These are phyloP conservation scores for Talaromyces amestolkiae DNA, from an alignment of 2,329 filamentous ascomycete genomes.

Conservation along the genomic window DNA sequence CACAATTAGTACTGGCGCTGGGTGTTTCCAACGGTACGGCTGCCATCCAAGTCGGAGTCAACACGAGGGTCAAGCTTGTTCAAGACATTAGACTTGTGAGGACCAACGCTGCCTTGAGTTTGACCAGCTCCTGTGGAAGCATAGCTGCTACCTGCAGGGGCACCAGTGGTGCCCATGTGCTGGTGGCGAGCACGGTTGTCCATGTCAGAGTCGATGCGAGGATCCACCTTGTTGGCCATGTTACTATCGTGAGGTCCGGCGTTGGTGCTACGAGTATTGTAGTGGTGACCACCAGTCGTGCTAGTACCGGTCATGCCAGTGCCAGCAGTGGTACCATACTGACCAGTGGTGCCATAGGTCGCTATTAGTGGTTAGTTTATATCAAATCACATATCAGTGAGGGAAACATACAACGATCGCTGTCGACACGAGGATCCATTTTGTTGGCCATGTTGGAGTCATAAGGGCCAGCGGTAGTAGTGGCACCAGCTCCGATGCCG, in stretches of 20 bases:
- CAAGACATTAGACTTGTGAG: slow-evolving; percentile 43
- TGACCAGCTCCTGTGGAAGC: slow-evolving; percentile 16
- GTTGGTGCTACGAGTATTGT: slow-evolving; percentile 30
- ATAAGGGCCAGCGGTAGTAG: slow-evolving; percentile 33
- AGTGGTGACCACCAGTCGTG: not conserved
- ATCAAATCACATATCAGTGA: slow-evolving; percentile 30
- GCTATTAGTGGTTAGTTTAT: slow-evolving; percentile 42
- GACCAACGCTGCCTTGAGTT: slow-evolving; percentile 31
- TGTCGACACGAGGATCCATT: slow-evolving; percentile 34
- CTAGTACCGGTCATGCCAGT: not conserved
- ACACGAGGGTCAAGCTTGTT: slow-evolving; percentile 56
- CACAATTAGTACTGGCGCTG: slow-evolving; percentile 10
- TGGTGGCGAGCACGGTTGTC: slow-evolving; percentile 19
- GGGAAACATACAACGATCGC: slow-evolving; percentile 24
- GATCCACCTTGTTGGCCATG: slow-evolving; percentile 32
- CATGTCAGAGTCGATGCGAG: slow-evolving; percentile 42
- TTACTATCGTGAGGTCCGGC: slow-evolving; percentile 38
- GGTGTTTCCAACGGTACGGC: slow-evolving; percentile 1
- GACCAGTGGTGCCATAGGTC: slow-evolving; percentile 33
- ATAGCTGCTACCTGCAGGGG: slow-evolving; percentile 19
- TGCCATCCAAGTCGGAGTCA: slow-evolving; percentile 48
- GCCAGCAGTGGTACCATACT: not conserved
- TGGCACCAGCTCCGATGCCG: slow-evolving; percentile 23
- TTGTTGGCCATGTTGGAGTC: slow-evolving; percentile 40
- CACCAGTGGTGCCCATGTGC: slow-evolving; percentile 16